These are phyloP conservation scores for Nicotiana benthamiana DNA, from an alignment of 257 asterid genomes.

Conservation along the genomic window DNA sequence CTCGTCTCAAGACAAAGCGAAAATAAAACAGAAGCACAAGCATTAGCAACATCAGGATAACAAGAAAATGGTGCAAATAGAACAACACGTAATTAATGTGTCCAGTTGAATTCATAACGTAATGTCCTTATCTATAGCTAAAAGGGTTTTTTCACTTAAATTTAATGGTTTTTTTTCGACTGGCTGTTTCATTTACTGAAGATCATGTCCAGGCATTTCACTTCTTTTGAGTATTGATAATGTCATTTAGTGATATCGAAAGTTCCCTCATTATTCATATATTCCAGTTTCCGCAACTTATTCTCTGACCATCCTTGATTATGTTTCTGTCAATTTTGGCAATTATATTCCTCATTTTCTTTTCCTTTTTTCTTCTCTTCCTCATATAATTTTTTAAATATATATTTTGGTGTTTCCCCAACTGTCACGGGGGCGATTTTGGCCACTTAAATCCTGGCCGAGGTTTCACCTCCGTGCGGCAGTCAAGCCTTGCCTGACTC, in stretches of 20 bases:
- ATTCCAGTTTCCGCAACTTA: not conserved
- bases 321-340: not conserved
- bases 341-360: not conserved
- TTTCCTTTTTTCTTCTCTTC: not conserved
- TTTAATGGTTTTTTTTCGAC: not conserved
- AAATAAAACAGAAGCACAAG: no score
- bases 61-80: no score
- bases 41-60: no score
- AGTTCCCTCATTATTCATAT: not conserved
- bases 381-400: not conserved
- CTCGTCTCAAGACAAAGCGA: no score
- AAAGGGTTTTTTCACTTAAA: not conserved
- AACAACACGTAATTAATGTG: no score
- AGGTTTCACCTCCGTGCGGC: no score
- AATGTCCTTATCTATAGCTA: not conserved
- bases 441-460: no score
- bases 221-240: not conserved
- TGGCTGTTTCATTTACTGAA: not conserved
- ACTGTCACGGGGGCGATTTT: no score
- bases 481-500: no score
- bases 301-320: slow-evolving; percentile 1
- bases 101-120: no score
- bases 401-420: not conserved
- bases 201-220: not conserved
- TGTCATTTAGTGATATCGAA: not conserved